Evolutionary conservation across 805 yeast species (phyloP), one percentile per base, ranked within the genome.

Genomic region (Ogataea ganodermae): DNA sequence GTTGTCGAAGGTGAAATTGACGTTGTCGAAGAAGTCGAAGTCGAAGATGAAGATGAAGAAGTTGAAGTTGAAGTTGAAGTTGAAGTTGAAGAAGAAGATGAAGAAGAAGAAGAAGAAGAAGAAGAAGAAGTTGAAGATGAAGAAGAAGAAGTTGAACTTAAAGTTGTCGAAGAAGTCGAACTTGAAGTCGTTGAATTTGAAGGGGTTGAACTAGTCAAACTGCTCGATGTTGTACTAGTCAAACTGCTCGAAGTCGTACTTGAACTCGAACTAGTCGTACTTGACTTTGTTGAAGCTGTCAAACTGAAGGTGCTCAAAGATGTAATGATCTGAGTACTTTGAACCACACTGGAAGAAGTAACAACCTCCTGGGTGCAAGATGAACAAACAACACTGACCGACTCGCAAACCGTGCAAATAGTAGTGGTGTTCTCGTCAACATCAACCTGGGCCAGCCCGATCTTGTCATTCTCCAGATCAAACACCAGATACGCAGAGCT

Each of bases 401-500:
- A 31, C 4, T 42, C 6, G 38, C 62, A 59, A 5, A 39, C 23
- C n/a, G 50, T 40, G 41, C 58, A 52, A 5, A 44, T 48, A 3
- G 60, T 55, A 4, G 35, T 22, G 10, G 49, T 56, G 44, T 50
- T 20, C 16, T 49, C 44, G n/a, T 49, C 52, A 27, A 55, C 53
- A 37, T 60, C 52, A 21, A 74, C 76, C 59, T 75, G 79, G 18
- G 82, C 87, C 59, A 85, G 55, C 3, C 86, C 80, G 31, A 85
- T 69, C 56, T 78, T 73, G 39, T 65, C 66, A 58, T 76, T 76
- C 26, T 81, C 87, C 43, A 83, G 66, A 62, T 86, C 85, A 63
- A 76, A 83, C 13, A 83, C 88, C 22, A 81, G 73, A 62, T 83
- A 85, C 2, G 84, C 83, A 48, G 78, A 74, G 45, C 87, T 72